These are phyloP conservation scores for Wickerhamiella australiensis DNA, from an alignment of 805 yeast genomes.

Conservation along the genomic window DNA sequence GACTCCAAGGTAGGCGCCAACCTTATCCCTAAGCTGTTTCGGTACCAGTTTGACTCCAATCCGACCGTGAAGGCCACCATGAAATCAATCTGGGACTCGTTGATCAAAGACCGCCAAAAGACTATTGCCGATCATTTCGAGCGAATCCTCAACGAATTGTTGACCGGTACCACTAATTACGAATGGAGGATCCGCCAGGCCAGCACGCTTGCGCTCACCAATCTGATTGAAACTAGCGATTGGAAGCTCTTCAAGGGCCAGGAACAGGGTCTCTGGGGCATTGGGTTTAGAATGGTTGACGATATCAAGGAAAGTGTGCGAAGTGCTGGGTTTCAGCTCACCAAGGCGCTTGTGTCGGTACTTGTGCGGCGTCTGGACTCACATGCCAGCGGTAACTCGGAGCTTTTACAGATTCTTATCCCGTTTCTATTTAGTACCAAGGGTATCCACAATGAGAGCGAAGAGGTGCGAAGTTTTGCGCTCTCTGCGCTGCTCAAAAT, in stretches of 20 bases:
- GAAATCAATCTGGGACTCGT: constrained; percentile 76
- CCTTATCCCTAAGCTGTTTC: constrained; percentile 67
- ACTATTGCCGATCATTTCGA: constrained; percentile 44
- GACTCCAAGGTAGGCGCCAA: constrained; percentile 44
- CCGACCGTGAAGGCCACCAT: constrained; percentile 63
- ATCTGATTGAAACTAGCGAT: constrained; percentile 41
- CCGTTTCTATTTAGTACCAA: constrained; percentile 71
- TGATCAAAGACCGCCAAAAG: constrained; percentile 47
- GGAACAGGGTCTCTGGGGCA: constrained; percentile 57
- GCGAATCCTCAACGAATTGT: constrained; percentile 49
- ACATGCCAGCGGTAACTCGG: constrained; percentile 33
- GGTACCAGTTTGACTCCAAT: constrained; percentile 80
- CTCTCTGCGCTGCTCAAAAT: constrained; percentile 64
- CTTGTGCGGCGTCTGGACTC: constrained; percentile 37
- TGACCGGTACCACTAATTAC: constrained; percentile 56
- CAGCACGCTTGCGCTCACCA: constrained; percentile 56
- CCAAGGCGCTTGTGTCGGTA: constrained; percentile 34
- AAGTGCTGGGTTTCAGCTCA: constrained; percentile 58
- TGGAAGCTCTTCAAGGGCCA: constrained; percentile 8
- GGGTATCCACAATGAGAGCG: constrained; percentile 76
- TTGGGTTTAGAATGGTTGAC: constrained; percentile 82
- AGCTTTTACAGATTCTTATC: constrained; percentile 44
- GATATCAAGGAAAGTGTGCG: constrained; percentile 92
- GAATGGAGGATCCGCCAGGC: constrained; percentile 96
- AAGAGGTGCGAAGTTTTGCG: constrained; percentile 68